Evolutionary conservation across 441 rosid genomes (phyloP), one percentile per base, ranked within the genome.

Genomic region (Erodium texanum): DNA sequence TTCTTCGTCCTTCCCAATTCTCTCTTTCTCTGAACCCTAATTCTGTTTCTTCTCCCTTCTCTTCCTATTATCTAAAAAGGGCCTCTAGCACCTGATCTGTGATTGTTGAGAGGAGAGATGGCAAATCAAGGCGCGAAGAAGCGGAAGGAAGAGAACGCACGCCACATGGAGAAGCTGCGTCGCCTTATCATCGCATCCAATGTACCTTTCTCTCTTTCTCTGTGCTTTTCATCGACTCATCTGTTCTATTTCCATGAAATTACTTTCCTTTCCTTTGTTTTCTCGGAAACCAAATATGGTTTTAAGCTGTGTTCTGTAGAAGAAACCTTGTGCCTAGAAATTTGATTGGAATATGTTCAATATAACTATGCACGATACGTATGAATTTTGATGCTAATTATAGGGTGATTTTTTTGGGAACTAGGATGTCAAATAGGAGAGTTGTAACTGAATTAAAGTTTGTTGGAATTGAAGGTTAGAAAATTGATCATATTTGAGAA

Each of bases 121-220:
- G 94, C 90, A 54, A 88, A 88, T 83, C 94, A 92, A 78, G 95
- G 98, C 65, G 95, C 95, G 68, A 89, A 92, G 86, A 88, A 89
- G 84, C 89, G 92, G 0, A 89, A 81, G 82, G 96, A 92, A 66
- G 96, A 86, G 83, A 88, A 90, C 75, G 52, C 82, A 34, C 88
- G 90, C 73, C 96, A 85, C 80, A 93, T 90, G 87, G 64, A 84
- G 16, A 86, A 74, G 65, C 85, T 90, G 62, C 87, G 80, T 58
- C 79, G 75, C 58, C 71, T 90, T 75, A 85, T 92, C 73, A 80
- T 92, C 73, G 87, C 85, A 64, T 87, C 81, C 86, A 90, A 90
- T 72, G 96, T 89, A 84, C 62, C 77, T 71, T 68, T 45, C 52
- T 45, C 22, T 3, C 8, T 48, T 5, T 48, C 54, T 50, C 19